Conservation (phyloP, 1,284 basidiomycete genomes). For the Ustilago tritici region DNA sequence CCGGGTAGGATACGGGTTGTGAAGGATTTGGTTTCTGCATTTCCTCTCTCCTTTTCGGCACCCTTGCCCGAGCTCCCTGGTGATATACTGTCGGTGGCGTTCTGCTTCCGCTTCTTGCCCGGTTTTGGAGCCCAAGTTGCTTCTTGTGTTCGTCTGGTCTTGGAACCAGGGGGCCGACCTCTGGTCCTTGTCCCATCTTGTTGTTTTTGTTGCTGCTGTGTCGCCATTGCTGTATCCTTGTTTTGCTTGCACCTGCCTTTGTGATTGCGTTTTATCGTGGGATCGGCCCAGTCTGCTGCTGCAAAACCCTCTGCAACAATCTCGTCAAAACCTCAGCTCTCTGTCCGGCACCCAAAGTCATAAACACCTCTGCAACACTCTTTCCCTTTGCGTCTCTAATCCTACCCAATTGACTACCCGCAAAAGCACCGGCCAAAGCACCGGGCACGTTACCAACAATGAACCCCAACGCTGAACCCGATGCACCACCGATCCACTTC, state of each 20-base stretch:
- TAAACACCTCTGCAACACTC: conserved; percentile 78
- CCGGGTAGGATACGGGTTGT: conserved; percentile 18
- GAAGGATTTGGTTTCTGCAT: conserved; percentile 10
- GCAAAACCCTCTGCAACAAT: conserved; percentile 86
- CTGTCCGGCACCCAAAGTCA: conserved; percentile 81
- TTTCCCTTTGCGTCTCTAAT: conserved; percentile 69
- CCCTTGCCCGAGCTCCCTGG: not conserved
- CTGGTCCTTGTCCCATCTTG: not conserved
- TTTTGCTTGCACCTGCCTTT: too few relatives aligned
- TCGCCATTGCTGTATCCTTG: not conserved
- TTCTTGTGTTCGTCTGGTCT: not conserved
- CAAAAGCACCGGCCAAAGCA: conserved; percentile 62
- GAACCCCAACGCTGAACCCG: conserved; percentile 64
- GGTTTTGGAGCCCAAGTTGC: not conserved
- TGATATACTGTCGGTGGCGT: not conserved
- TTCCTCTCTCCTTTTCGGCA: not conserved
- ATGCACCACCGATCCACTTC: conserved; percentile 63
- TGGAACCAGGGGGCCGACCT: conserved; percentile 6
- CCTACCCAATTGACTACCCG: conserved; percentile 64
- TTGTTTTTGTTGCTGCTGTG: not conserved
- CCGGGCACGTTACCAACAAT: conserved; percentile 60
- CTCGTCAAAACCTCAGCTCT: conserved; percentile 85
- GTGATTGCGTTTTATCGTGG: conserved; percentile 22
- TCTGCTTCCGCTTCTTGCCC: conserved; percentile 4
- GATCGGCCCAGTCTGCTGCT: conserved; percentile 36